Percentiles rank a stretch among this genome's conserved stretches.
Evolutionary conservation across 768 basidiomycete species (phyloP).

Genomic region (Xerocomus brunneocitrinus): DNA sequence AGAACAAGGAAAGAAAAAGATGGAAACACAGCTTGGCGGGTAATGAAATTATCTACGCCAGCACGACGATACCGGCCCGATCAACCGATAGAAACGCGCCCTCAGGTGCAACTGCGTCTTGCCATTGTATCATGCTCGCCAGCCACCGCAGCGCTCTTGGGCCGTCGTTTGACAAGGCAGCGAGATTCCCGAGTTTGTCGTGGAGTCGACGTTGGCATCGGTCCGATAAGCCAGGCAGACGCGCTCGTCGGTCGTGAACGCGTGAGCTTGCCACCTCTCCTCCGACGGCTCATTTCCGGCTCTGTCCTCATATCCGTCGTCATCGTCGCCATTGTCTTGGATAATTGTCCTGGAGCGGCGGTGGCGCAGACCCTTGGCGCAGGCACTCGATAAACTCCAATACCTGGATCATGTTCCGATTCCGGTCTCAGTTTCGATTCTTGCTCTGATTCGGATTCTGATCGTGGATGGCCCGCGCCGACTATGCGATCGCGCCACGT

Average conservation of each 20-base stretch:
- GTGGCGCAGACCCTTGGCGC: conserved; percentile 14
- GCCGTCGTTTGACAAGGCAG: conserved; percentile 10
- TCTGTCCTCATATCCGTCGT: background rate
- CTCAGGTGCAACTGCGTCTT: background rate
- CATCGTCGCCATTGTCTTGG: background rate
- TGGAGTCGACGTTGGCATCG: conserved; percentile 6
- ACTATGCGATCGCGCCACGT: conserved; percentile 10
- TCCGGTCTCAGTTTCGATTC: background rate
- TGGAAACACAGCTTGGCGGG: conserved; percentile 7
- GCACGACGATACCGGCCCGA: background rate
- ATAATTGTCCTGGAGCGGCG: conserved; percentile 6
- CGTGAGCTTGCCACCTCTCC: background rate
- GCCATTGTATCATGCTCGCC: background rate
- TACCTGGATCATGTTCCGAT: background rate
- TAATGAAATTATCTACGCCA: background rate
- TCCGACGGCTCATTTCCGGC: background rate
- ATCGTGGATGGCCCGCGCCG: background rate
- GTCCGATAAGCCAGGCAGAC: background rate
- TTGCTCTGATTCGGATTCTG: background rate
- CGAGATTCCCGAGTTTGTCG: background rate
- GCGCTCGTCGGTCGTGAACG: conserved; percentile 2
- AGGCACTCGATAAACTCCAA: conserved; percentile 1
- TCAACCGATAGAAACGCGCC: background rate
- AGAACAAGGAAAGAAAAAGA: background rate
- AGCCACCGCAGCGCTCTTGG: background rate